Percentiles rank a stretch among this genome's conserved stretches.
These are phyloP conservation scores for Saitoella complicata DNA, from an alignment of 805 yeast genomes.

Conservation along the genomic window DNA sequence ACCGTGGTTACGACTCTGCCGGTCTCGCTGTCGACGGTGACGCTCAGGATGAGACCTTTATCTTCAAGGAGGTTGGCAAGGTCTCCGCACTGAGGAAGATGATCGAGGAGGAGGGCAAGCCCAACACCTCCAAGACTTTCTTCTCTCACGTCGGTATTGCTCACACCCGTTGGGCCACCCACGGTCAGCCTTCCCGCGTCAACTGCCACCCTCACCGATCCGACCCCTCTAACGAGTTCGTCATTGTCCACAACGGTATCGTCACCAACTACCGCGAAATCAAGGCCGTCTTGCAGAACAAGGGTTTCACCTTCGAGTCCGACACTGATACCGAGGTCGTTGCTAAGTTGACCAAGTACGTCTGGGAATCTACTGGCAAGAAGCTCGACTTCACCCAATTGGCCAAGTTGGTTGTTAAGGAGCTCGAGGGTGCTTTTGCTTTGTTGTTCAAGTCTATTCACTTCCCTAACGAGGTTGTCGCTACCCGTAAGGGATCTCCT, in stretches of 20 bases:
- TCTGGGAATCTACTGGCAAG: constrained; percentile 70
- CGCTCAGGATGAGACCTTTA: constrained; percentile 46
- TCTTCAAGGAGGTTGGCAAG: constrained; percentile 81
- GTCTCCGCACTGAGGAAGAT: constrained; percentile 68
- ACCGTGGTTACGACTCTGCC: constrained; percentile 96
- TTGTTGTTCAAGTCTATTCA: constrained; percentile 78
- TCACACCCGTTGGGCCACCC: constrained; percentile 99
- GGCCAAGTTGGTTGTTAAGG: constrained; percentile 81
- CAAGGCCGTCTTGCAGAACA: constrained; percentile 59
- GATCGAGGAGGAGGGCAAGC: constrained; percentile 28
- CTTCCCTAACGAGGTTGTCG: constrained; percentile 90
- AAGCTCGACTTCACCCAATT: constrained; percentile 71
- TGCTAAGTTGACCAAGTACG: constrained; percentile 84
- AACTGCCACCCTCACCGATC: constrained; percentile 97
- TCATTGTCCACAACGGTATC: constrained; percentile 94
- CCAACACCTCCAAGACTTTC: constrained; percentile 43
- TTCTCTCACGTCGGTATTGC: constrained; percentile 91
- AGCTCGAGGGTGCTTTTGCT: constrained; percentile 96
- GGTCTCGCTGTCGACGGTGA: constrained; percentile 95
- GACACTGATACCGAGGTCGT: constrained; percentile 98
- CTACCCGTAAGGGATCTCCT: constrained; percentile 97
- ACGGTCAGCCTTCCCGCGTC: constrained; percentile 71
- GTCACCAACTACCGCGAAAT: constrained; percentile 89
- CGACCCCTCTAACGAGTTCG: constrained; percentile 66
- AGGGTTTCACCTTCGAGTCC: constrained; percentile 71